phyloP scores from a whole-genome alignment of 257 asterid genomes.

The Anisodus tanguticus region DNA sequence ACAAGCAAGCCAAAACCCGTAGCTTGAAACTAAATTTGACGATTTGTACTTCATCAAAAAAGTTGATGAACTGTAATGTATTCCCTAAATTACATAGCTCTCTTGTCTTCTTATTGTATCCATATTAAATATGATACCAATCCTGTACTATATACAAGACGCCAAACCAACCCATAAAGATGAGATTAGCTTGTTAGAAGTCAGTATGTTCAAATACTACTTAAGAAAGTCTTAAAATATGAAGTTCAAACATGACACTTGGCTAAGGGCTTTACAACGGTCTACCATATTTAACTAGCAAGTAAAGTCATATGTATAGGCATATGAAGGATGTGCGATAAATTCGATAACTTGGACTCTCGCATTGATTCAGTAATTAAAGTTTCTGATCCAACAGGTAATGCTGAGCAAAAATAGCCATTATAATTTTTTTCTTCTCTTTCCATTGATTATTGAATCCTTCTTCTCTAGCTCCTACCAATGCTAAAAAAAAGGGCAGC shows the following conservation, averaged over 20 bases:
- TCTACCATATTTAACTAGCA: not conserved
- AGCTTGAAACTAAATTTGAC: not conserved
- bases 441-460: slow-evolving; percentile 3
- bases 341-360: slow-evolving; percentile 11
- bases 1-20: not conserved
- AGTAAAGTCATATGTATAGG: slow-evolving; percentile 5
- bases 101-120: not conserved
- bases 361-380: not conserved
- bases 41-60: not conserved
- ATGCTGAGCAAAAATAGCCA: not conserved
- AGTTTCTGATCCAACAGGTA: not conserved
- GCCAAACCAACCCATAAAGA: not conserved
- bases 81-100: not conserved
- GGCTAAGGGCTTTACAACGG: not conserved
- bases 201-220: not conserved
- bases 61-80: not conserved
- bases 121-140: not conserved
- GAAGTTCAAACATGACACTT: not conserved
- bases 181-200: not conserved
- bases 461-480: not conserved
- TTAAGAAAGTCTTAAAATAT: not conserved
- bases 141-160: not conserved
- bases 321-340: slow-evolving; percentile 15
- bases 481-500: too few species aligned
- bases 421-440: not conserved